Evolutionary conservation across 805 yeast species (phyloP).

Genomic region (Lipomyces lipofer): DNA sequence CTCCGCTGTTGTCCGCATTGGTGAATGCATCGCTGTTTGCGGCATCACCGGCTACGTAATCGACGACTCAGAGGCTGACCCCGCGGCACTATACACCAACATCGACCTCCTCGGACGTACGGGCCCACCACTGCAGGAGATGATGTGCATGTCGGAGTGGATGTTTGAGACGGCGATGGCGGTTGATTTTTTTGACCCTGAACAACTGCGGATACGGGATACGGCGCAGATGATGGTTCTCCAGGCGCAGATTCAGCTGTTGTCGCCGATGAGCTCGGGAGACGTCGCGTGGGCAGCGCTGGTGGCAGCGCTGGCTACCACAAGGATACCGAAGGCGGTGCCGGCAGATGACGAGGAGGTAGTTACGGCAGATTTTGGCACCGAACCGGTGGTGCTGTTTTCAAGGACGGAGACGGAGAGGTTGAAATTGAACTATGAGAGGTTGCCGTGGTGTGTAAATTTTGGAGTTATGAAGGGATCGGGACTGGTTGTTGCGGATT

Average conservation of each 20-base stretch:
- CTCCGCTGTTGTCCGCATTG: slow-evolving; percentile 29
- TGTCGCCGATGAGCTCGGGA: slow-evolving; percentile 71
- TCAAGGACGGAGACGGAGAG: slow-evolving; percentile 4
- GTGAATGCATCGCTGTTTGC: slow-evolving; percentile 25
- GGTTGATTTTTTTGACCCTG: slow-evolving; percentile 58
- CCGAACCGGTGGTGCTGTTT: slow-evolving; percentile 1
- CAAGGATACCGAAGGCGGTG: slow-evolving; percentile 53
- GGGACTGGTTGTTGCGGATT: slow-evolving; percentile 23
- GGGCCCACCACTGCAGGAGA: slow-evolving; percentile 84
- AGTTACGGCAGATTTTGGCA: neutral
- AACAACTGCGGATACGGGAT: slow-evolving; percentile 45
- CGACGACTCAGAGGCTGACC: slow-evolving; percentile 2
- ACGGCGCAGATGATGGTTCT: slow-evolving; percentile 57
- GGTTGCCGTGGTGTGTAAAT: slow-evolving; percentile 27
- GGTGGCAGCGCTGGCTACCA: slow-evolving; percentile 55
- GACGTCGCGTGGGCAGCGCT: slow-evolving; percentile 71
- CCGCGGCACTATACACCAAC: slow-evolving; percentile 16
- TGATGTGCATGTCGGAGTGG: slow-evolving; percentile 68
- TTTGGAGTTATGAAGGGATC: slow-evolving; percentile 16
- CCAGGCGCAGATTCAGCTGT: slow-evolving; percentile 68
- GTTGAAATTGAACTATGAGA: neutral
- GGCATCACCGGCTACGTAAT: slow-evolving; percentile 23
- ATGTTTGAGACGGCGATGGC: slow-evolving; percentile 59
- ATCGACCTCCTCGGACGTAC: slow-evolving; percentile 49
- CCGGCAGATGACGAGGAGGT: slow-evolving; percentile 4